Evolutionary conservation across 306 rosid genomes (phyloP), one percentile per base, ranked within the genome.

Genomic region (Cicer arietinum): DNA sequence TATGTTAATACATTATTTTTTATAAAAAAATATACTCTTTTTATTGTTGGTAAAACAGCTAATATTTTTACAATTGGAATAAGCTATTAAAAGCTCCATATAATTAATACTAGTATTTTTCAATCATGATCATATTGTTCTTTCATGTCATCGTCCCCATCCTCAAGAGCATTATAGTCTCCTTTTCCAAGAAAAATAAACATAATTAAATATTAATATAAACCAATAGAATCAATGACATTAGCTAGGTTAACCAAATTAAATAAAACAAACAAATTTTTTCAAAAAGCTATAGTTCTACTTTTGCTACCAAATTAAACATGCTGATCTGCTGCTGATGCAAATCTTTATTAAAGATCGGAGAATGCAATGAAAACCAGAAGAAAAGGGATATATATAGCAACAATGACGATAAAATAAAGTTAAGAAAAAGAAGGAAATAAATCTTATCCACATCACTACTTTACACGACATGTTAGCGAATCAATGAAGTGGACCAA

Each of bases 401-500:
- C 66, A 79, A 70, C 64, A 82, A 81, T 77, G 73, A 69, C 56
- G 81, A 71, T 71, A 68, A 42, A 64, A 42, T 30, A 81, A 81
- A 81, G 60, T 67, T 59, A 0, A 64, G n/a, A 80, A 80, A 84
- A 76, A 68, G 64, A 84, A 75, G 57, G 6, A 66, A 17, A 52
- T 74, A 80, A 87, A 80, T 83, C 89, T 87, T 89, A 87, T 89
- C 94, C 84, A 43, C 74, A 83, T 59, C 65, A 58, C 0, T 6
- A 81, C 97, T 91, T 91, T 87, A 87, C 96, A 89, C 92, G 90
- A 11, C 88, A 82, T 50, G 64, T 43, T 10, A 80, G 69, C 77
- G 79, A 87, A 82, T 82, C 82, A 82, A 62, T 51, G 58, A 74
- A 69, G 75, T 69, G 73, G 60, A 60, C 46, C 57, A 74, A 79